These are phyloP conservation scores for Leccinum ochraceum DNA, from an alignment of 768 basidiomycete genomes.

Conservation along the genomic window DNA sequence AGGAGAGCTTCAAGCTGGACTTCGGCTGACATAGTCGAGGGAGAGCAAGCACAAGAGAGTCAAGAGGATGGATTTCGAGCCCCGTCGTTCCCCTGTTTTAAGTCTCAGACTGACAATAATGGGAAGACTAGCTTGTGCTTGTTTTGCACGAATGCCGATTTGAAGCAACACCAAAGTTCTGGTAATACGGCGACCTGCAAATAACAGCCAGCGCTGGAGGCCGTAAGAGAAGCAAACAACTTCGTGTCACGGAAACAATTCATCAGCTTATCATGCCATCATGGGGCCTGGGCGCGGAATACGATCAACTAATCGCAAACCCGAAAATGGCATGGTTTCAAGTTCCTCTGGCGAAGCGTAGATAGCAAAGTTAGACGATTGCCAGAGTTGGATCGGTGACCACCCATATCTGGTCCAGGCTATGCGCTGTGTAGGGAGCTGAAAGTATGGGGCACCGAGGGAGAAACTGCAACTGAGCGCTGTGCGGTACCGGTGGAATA, in stretches of 20 bases:
- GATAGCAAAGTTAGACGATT: neutral
- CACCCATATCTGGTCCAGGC: too few relatives aligned
- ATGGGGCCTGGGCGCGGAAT: neutral
- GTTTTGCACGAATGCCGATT: neutral
- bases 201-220: neutral
- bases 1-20: slow-evolving; percentile 19
- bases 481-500: too few relatives aligned
- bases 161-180: neutral
- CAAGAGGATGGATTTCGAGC: neutral
- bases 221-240: neutral
- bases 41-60: neutral
- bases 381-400: neutral
- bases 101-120: neutral
- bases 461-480: too few relatives aligned
- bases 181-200: neutral
- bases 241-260: neutral
- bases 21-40: slow-evolving; percentile 21
- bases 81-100: neutral
- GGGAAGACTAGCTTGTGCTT: neutral
- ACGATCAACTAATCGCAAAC: neutral
- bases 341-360: neutral
- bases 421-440: too few relatives aligned
- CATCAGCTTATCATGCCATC: too few relatives aligned
- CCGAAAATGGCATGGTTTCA: neutral
- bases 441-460: too few relatives aligned